Conservation (phyloP, 148 eudicot genomes). For the Cornus controversa region DNA sequence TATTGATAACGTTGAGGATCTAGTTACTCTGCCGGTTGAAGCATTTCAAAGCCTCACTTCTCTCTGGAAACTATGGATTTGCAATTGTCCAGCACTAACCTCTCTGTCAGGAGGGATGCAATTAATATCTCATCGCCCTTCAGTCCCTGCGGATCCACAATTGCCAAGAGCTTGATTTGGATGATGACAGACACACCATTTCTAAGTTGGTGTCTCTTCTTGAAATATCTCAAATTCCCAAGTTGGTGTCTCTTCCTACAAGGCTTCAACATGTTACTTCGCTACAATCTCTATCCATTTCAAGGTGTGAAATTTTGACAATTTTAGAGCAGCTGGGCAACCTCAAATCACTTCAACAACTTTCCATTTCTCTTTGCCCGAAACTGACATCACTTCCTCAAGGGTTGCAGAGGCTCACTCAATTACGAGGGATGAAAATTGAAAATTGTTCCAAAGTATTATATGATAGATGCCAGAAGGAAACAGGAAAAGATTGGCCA, state of each 20-base stretch:
- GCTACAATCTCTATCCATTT: too few species aligned
- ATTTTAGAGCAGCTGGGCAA: constrained; percentile 16
- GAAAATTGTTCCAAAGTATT: neutral
- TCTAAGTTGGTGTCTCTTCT: too few species aligned
- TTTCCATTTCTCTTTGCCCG: too few species aligned
- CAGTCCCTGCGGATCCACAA: neutral
- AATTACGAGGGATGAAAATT: constrained; percentile 4
- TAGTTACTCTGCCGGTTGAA: neutral
- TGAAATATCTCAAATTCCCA: too few species aligned
- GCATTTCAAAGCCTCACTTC: neutral
- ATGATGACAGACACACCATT: too few species aligned
- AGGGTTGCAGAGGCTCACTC: constrained; percentile 14
- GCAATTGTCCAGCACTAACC: neutral
- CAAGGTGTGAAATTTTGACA: neutral
- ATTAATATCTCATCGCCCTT: neutral
- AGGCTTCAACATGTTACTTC: too few species aligned
- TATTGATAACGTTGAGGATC: neutral
- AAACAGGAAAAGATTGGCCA: constrained; percentile 16
- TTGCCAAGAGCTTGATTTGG: neutral
- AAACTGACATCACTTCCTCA: constrained; percentile 18
- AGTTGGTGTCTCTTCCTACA: too few species aligned
- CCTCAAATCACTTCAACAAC: neutral
- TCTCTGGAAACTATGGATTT: neutral
- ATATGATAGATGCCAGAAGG: constrained; percentile 8
- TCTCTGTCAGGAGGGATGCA: neutral